Evolutionary conservation across 2,329 filamentous ascomycete genomes (phyloP).

Genomic region (Neurospora sp.): DNA sequence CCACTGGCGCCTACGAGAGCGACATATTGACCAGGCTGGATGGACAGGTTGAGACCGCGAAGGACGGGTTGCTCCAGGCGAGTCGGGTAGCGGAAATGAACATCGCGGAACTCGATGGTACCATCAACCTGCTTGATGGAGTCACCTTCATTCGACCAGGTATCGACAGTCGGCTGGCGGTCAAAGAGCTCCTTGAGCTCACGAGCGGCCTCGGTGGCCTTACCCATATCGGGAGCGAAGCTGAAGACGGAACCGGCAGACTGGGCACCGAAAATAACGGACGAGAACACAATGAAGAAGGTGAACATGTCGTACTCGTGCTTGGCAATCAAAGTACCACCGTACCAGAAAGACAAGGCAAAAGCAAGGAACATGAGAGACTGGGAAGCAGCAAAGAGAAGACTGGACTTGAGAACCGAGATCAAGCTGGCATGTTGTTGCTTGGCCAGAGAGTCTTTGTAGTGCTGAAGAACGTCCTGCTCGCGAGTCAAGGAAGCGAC

Average conservation of each 20-base stretch:
- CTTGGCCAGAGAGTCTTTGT: slow-evolving; percentile 52
- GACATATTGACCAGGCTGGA: slow-evolving; percentile 71
- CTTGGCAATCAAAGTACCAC: slow-evolving; percentile 62
- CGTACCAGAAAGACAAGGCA: slow-evolving; percentile 89
- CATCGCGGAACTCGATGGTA: slow-evolving; percentile 77
- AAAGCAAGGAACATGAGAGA: slow-evolving; percentile 75
- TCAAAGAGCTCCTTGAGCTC: slow-evolving; percentile 80
- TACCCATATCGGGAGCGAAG: slow-evolving; percentile 86
- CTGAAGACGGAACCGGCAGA: slow-evolving; percentile 84
- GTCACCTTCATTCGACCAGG: slow-evolving; percentile 63
- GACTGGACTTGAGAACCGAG: slow-evolving; percentile 66
- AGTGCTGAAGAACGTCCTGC: slow-evolving; percentile 63
- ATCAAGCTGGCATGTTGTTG: slow-evolving; percentile 60
- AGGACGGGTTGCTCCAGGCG: slow-evolving; percentile 87
- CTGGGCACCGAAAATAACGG: slow-evolving; percentile 85
- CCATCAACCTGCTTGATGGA: slow-evolving; percentile 57
- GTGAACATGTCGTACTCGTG: slow-evolving; percentile 68
- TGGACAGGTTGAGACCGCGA: slow-evolving; percentile 64
- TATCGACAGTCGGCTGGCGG: slow-evolving; percentile 69
- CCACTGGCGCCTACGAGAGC: slow-evolving; percentile 91
- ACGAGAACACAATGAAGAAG: slow-evolving; percentile 85
- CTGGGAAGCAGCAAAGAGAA: slow-evolving; percentile 76
- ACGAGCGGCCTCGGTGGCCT: slow-evolving; percentile 74
- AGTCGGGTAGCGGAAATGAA: slow-evolving; percentile 91
- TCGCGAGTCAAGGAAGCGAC: slow-evolving; percentile 87